Evolutionary conservation across 2,329 filamentous ascomycete species (phyloP).

Genomic region (Sclerotinia trifoliorum): DNA sequence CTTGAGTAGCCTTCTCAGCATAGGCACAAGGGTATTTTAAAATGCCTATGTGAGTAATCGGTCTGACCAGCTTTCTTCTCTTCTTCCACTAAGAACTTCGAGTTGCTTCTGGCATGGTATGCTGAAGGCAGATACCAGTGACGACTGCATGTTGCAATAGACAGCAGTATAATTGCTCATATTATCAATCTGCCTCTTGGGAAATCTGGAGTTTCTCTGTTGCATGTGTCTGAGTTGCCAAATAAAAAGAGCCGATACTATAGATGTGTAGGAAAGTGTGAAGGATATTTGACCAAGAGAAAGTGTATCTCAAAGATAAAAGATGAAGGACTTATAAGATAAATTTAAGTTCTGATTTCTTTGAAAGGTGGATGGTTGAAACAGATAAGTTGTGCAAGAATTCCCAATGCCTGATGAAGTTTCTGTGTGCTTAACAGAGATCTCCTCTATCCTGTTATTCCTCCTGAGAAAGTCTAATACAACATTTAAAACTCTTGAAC

Average conservation of each 20-base stretch:
- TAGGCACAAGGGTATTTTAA: slow-evolving; percentile 46
- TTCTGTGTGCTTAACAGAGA: background rate
- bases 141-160: no score
- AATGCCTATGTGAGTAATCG: no score
- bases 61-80: no score
- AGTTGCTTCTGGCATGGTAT: background rate
- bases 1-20: slow-evolving; percentile 71
- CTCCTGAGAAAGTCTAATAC: background rate
- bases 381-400: background rate
- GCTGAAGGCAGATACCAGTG: no score
- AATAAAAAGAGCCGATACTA: background rate
- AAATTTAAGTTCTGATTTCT: background rate
- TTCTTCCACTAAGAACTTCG: background rate
- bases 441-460: background rate
- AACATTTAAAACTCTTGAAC: background rate
- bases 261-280: background rate
- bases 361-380: background rate
- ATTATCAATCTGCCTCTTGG: background rate
- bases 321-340: background rate
- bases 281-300: background rate
- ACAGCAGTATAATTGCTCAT: no score
- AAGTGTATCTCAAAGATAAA: background rate
- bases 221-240: background rate
- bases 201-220: background rate
- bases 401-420: no score